These are phyloP conservation scores for Trametes maxima DNA, from an alignment of 768 basidiomycete genomes.

Conservation along the genomic window DNA sequence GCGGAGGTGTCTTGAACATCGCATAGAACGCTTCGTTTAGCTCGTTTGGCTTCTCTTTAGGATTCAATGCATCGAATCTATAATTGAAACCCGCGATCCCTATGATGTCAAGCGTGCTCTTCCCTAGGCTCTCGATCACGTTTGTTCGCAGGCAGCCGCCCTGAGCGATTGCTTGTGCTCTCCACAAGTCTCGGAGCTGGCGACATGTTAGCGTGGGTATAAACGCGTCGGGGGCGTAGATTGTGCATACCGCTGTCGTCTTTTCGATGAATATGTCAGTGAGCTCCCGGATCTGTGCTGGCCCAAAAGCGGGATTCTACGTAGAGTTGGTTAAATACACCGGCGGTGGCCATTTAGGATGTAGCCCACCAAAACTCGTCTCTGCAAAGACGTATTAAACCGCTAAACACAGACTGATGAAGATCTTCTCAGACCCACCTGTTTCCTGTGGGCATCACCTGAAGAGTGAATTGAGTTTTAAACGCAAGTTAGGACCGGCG, in stretches of 20 bases:
- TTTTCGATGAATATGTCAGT: slow-evolving; percentile 61
- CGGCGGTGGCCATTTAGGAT: not conserved
- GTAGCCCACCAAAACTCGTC: slow-evolving; percentile 32
- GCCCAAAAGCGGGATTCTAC: slow-evolving; percentile 68
- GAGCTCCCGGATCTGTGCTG: slow-evolving; percentile 56
- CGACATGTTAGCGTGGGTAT: not conserved
- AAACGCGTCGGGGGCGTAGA: not conserved
- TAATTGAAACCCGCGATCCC: slow-evolving; percentile 45
- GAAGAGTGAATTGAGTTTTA: not conserved
- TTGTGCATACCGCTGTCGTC: slow-evolving; percentile 43
- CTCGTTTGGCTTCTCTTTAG: slow-evolving; percentile 32
- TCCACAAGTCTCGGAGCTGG: slow-evolving; percentile 28
- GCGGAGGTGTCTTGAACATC: slow-evolving; percentile 26
- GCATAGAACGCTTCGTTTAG: slow-evolving; percentile 35
- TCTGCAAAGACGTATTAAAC: not conserved
- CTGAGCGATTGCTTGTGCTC: slow-evolving; percentile 35
- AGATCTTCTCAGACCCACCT: slow-evolving; percentile 27
- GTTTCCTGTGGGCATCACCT: slow-evolving; percentile 41
- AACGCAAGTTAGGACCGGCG: not conserved
- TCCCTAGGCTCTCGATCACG: slow-evolving; percentile 36
- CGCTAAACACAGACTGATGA: not conserved
- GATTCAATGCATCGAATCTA: slow-evolving; percentile 35
- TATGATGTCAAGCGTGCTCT: slow-evolving; percentile 45
- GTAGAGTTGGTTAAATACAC: not conserved
- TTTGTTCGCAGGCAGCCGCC: slow-evolving; percentile 30